These are phyloP conservation scores for Themeda triandra DNA, from an alignment of 176 grass and related monocot species.

Conservation along the genomic window DNA sequence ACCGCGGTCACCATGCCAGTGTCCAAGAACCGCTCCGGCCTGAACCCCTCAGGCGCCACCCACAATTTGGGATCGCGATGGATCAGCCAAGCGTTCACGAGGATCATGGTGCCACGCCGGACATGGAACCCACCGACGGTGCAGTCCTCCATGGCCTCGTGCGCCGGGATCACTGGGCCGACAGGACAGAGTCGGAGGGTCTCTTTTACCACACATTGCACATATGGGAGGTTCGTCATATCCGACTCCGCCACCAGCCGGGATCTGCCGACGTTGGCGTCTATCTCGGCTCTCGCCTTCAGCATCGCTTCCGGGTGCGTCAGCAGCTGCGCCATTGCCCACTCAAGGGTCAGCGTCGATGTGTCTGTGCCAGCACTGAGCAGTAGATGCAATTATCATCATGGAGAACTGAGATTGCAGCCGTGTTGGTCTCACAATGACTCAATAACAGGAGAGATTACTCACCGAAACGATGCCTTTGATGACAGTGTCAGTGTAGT, in stretches of 20 bases:
- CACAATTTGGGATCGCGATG: constrained; percentile 55
- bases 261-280: constrained; percentile 17
- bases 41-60: constrained; percentile 52
- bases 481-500: constrained; percentile 53
- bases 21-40: constrained; percentile 53
- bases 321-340: constrained; percentile 63
- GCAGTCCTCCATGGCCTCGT: constrained; percentile 57
- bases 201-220: constrained; percentile 55
- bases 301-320: constrained; percentile 25
- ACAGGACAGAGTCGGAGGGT: constrained; percentile 53
- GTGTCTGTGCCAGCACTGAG: constrained; percentile 54
- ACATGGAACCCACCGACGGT: constrained; percentile 35
- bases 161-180: constrained; percentile 48
- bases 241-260: constrained; percentile 52
- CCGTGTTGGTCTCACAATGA: too few species aligned
- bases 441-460: not conserved
- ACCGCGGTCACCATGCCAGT: not conserved
- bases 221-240: constrained; percentile 42
- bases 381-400: constrained; percentile 8
- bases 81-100: constrained; percentile 56
- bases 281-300: constrained; percentile 42
- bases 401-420: not conserved
- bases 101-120: constrained; percentile 50
- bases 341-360: constrained; percentile 50
- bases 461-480: constrained; percentile 56